Evolutionary conservation across 352 stramenopile species (phyloP), one percentile per base, ranked within the genome.

Genomic region (Saprolegnia diclina): DNA sequence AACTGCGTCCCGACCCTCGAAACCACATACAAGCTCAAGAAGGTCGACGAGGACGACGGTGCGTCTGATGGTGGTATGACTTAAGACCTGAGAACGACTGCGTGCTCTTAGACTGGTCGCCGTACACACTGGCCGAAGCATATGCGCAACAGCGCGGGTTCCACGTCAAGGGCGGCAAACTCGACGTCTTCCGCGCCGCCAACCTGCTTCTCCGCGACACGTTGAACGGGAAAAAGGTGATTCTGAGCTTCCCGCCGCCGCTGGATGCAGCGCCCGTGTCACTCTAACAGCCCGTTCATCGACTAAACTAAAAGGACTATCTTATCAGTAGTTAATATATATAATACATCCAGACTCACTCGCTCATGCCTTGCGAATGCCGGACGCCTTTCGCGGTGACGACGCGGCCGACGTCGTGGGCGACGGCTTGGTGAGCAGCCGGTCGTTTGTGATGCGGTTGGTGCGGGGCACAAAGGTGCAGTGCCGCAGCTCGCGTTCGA

Each of bases 1-100:
- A 92, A 92, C 67, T 92, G 84, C 48, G 67, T 76, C 40, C 86
- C 86, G 18, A 72, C 77, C 18, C 77, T 94, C 56, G 73, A 92
- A 53, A 80, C 87, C 45, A 65, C 89, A n/a, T 94, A 94, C 77
- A 91, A 91, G 68, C 79, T 94, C 46, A 82, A 79, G 53, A 78
- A 78, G 0, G 76, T 91, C 21, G 83, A 92, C 26, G 79, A 84
- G 13, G 83, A 91, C 26, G 82, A 91, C 56, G 80, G 79, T 65
- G 57, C 64, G 13, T 13, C 13, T 44, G 29, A 54, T 21, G n/a
- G 57, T 44, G n/a, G 24, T 44, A n/a, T 54, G 29, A 2, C 24
- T 7, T 0, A 38, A 18, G 24, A 16, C 21, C 19, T 55, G 57
- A 37, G 42, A 29, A 40, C 18, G 9, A n/a, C 0, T 7, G 26